Conservation (phyloP, 306 rosid genomes). For the Glycine latifolia region DNA sequence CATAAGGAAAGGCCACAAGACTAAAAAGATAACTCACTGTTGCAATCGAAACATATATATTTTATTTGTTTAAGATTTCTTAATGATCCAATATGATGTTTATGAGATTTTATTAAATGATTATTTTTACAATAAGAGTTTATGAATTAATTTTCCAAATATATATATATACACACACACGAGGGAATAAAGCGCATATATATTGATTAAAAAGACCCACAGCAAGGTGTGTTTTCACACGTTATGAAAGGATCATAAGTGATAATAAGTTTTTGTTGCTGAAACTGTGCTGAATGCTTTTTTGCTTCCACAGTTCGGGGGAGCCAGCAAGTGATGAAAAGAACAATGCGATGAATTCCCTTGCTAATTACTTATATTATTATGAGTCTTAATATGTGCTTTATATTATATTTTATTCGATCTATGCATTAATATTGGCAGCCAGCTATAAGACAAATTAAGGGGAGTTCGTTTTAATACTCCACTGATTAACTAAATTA, state of each 20-base stretch:
- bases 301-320: slow-evolving; percentile 35
- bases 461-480: background rate
- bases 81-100: too few relatives aligned
- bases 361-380: background rate
- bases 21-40: too few relatives aligned
- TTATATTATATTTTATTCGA: slow-evolving; percentile 6
- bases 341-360: slow-evolving; percentile 41
- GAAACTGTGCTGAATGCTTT: background rate
- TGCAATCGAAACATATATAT: too few relatives aligned
- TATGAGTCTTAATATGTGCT: background rate
- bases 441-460: slow-evolving; percentile 36
- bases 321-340: slow-evolving; percentile 33
- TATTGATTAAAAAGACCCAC: slow-evolving; percentile 55
- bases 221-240: slow-evolving; percentile 47
- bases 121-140: too few relatives aligned
- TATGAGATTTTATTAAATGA: too few relatives aligned
- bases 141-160: too few relatives aligned
- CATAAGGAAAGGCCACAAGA: too few relatives aligned
- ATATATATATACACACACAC: too few relatives aligned
- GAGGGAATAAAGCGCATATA: slow-evolving; percentile 44
- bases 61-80: too few relatives aligned
- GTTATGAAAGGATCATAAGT: slow-evolving; percentile 43
- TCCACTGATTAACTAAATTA: background rate
- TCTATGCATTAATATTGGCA: slow-evolving; percentile 12
- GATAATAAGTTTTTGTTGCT: slow-evolving; percentile 32